Conservation (phyloP, 495 filamentous ascomycete genomes). For the Aspergillus homomorphus region DNA sequence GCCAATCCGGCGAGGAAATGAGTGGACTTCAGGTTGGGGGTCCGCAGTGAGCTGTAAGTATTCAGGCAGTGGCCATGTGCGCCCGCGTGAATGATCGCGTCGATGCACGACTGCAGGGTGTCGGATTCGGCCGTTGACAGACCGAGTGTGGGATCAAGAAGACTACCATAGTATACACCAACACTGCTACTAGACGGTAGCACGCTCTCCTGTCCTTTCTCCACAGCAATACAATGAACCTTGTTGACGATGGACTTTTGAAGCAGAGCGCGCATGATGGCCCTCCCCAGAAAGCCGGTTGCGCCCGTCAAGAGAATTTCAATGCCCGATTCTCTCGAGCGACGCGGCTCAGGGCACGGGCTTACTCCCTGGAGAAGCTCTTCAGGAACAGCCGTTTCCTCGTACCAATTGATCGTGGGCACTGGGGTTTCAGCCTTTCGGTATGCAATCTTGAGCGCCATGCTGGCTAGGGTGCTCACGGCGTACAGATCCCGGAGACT, state of each 20-base stretch:
- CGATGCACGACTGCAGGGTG: conserved; percentile 28
- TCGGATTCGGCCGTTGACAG: conserved; percentile 24
- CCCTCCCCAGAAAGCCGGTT: conserved; percentile 34
- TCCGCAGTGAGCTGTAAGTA: conserved; percentile 39
- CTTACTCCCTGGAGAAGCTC: no score
- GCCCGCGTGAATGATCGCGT: conserved; percentile 52
- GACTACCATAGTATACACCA: conserved; percentile 28
- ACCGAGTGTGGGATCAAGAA: conserved; percentile 32
- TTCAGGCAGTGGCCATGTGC: conserved; percentile 50
- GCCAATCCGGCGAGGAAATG: conserved; percentile 24
- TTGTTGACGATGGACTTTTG: conserved; percentile 14
- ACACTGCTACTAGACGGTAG: conserved; percentile 10
- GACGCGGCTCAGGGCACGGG: not conserved
- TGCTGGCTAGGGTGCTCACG: conserved; percentile 27
- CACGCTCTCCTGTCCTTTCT: conserved; percentile 26
- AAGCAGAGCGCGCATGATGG: conserved; percentile 27
- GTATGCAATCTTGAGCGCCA: not conserved
- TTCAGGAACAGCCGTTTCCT: conserved; percentile 2
- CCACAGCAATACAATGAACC: conserved; percentile 36
- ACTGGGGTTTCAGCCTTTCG: not conserved
- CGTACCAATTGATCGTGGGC: conserved; percentile 22
- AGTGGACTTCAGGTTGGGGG: conserved; percentile 44
- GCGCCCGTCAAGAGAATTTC: conserved; percentile 29
- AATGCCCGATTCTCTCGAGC: not conserved
- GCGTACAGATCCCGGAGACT: conserved; percentile 33